Evolutionary conservation across 768 basidiomycete genomes (phyloP), one percentile per base, ranked within the genome.

Genomic region (Termitomyces sp.): DNA sequence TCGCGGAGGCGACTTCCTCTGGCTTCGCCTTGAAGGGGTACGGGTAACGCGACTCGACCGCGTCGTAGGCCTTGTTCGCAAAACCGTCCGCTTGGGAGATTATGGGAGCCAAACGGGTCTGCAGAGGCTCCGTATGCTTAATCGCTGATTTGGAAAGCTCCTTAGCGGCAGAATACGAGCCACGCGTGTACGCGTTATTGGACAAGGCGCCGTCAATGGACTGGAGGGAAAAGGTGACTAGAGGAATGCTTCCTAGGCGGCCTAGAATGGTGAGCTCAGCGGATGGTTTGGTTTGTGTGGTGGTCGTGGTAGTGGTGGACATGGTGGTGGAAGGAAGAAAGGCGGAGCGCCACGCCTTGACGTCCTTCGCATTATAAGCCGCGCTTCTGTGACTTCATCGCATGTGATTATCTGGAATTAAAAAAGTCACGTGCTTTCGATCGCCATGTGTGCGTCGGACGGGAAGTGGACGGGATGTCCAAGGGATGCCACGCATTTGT

Each of bases 51-150:
- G 80, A 77, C 75, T 91, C 79, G 55, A 92, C 87, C 20, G 70
- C 84, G 68, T 93, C 89, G 41, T 91, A 78, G 31, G 84, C 87
- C 75, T 82, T 86, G 79, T 90, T 89, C 31, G 87, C 91, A 54
- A 73, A 74, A n/a, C 73, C 81, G 63, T 93, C 84, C 2, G 81
- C 88, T 49, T 81, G 77, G 55, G 76, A 72, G 64, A 91, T 81
- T 36, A 89, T 67, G 8, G 91, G 88, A 0, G 85, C 86, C 22
- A 93, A 73, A 55, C 79, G 81, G 54, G 78, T 73, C 64, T 88
- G 87, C 46, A 91, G 58, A 4, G 91, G 89, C 65, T 83, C 83
- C 0, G 88, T 81, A 64, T 79, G 78, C 69, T 76, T 81, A 72
- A 83, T 85, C 13, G 86, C 86, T 22, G 82, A 74, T 30, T 69